phyloP scores from a whole-genome alignment of 371 early-diverging fungal genomes.

The Zancudomyces culisetae region DNA sequence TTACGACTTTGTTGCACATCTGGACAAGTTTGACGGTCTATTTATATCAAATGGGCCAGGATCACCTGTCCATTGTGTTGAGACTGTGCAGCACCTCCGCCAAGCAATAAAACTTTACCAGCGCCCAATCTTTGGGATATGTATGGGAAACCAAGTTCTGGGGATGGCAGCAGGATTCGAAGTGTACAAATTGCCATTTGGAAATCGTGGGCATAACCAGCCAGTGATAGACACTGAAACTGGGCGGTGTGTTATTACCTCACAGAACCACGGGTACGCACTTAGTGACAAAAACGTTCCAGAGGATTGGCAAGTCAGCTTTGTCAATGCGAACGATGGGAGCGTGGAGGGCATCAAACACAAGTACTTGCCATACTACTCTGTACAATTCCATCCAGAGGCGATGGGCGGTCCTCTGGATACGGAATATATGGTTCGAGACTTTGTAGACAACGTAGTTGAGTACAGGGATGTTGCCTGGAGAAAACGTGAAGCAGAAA shows the following conservation, averaged over 20 bases:
- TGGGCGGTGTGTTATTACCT: slow-evolving; percentile 72
- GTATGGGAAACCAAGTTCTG: slow-evolving; percentile 86
- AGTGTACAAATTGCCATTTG: slow-evolving; percentile 77
- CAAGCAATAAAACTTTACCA: slow-evolving; percentile 34
- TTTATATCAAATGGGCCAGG: slow-evolving; percentile 92
- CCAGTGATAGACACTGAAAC: slow-evolving; percentile 55
- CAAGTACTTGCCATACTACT: slow-evolving; percentile 40
- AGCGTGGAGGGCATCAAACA: slow-evolving; percentile 87
- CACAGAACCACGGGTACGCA: slow-evolving; percentile 92
- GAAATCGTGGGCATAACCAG: slow-evolving; percentile 94
- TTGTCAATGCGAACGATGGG: slow-evolving; percentile 84
- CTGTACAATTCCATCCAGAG: slow-evolving; percentile 95
- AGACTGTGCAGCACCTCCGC: slow-evolving; percentile 47
- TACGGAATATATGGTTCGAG: slow-evolving; percentile 68
- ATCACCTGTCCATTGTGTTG: slow-evolving; percentile 44
- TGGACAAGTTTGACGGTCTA: slow-evolving; percentile 59
- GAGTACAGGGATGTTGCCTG: slow-evolving; percentile 11
- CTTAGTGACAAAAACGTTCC: slow-evolving; percentile 47
- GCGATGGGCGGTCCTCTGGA: slow-evolving; percentile 89
- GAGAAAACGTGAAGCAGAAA: not conserved
- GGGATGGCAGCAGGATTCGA: slow-evolving; percentile 74
- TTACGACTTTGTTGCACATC: slow-evolving; percentile 39
- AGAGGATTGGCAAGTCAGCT: slow-evolving; percentile 57
- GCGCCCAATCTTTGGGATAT: slow-evolving; percentile 89
- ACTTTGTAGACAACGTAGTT: slow-evolving; percentile 32